These are phyloP conservation scores for Rhododendron griersonianum DNA, from an alignment of 148 eudicot species.

Conservation along the genomic window DNA sequence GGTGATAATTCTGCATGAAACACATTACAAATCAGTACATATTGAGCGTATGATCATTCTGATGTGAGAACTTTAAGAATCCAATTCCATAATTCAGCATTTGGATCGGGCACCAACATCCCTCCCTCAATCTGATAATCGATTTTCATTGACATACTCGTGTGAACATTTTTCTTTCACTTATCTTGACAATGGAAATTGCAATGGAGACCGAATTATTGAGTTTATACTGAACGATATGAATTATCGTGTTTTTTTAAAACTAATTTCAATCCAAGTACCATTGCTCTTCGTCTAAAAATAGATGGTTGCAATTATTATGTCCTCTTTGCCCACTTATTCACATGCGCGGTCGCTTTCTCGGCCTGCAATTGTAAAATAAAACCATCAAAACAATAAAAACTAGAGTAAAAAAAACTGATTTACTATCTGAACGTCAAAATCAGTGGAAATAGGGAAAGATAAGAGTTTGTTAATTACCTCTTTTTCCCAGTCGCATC, in stretches of 20 bases:
- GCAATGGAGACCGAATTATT: background rate
- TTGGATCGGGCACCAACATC: background rate
- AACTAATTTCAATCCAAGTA: background rate
- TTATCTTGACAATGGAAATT: background rate
- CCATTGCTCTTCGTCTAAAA: background rate
- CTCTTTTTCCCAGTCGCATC: slow-evolving; percentile 66
- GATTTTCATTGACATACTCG: background rate
- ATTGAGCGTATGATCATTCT: background rate
- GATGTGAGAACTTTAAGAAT: background rate
- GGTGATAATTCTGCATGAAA: background rate
- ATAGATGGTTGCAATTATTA: background rate
- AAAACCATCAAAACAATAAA: background rate
- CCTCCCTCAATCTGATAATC: background rate
- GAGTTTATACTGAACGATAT: too few relatives aligned
- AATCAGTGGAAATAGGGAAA: background rate
- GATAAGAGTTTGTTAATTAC: slow-evolving; percentile 10
- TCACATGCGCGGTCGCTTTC: slow-evolving; percentile 35
- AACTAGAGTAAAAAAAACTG: background rate
- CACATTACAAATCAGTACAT: background rate
- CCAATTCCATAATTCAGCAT: background rate
- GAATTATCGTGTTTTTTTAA: too few relatives aligned
- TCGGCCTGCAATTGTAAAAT: slow-evolving; percentile 35
- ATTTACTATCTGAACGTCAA: too few relatives aligned
- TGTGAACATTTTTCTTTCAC: background rate
- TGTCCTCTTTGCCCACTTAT: slow-evolving; percentile 26